Evolutionary conservation across 495 filamentous ascomycete species (phyloP).

Genomic region (Chlorociboria aeruginascens): DNA sequence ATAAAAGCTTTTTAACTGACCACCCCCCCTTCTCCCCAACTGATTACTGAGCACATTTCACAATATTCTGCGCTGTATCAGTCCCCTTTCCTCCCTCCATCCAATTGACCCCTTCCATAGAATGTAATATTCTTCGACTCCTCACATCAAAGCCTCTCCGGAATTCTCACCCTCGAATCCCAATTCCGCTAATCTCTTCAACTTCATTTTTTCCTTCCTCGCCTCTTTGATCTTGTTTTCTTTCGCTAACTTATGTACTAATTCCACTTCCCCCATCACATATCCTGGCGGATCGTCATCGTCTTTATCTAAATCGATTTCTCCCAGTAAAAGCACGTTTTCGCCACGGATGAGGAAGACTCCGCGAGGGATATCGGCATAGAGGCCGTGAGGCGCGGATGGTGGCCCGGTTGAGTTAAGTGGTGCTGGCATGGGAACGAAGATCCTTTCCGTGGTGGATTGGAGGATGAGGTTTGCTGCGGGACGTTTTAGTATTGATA

Average conservation of each 20-base stretch:
- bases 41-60: conserved; percentile 46
- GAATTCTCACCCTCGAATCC: conserved; percentile 84
- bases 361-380: conserved; percentile 70
- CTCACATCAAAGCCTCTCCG: conserved; percentile 62
- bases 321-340: conserved; percentile 82
- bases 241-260: conserved; percentile 63
- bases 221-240: conserved; percentile 62
- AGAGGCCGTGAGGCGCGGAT: conserved; percentile 35
- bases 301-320: conserved; percentile 93
- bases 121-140: background rate
- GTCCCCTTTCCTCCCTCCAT: conserved; percentile 2
- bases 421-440: conserved; percentile 27
- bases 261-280: conserved; percentile 50
- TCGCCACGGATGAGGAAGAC: conserved; percentile 86
- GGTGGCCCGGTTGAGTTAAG: conserved; percentile 24
- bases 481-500: background rate
- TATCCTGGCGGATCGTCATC: conserved; percentile 68
- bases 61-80: conserved; percentile 54
- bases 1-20: background rate
- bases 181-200: conserved; percentile 54
- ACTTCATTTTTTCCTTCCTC: conserved; percentile 52
- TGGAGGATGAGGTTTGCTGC: conserved; percentile 89
- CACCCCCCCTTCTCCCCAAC: conserved; percentile 1
- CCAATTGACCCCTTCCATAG: background rate
- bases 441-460: conserved; percentile 79